Conservation (phyloP, 495 filamentous ascomycete species). For the Aspergillus sparsus region DNA sequence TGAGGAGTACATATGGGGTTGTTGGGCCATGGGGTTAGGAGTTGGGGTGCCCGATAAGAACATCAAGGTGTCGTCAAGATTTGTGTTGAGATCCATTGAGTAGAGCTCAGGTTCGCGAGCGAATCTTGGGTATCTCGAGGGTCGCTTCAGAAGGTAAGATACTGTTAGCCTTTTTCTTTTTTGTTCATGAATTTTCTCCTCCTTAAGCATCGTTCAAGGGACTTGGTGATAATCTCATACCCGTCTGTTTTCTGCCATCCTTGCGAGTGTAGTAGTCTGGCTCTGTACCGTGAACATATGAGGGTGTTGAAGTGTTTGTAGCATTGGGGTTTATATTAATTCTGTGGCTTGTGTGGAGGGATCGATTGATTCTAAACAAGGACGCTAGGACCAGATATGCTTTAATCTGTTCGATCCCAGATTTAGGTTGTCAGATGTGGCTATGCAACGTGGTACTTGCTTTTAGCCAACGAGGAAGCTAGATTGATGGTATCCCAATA, state of each 20-base stretch:
- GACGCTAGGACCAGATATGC: no score
- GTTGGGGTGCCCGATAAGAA: conserved; percentile 2
- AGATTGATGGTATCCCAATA: conserved; percentile 11
- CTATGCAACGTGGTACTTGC: conserved; percentile 25
- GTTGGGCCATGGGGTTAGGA: background rate
- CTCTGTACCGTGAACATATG: background rate
- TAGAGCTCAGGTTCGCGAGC: background rate
- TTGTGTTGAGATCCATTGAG: conserved; percentile 1
- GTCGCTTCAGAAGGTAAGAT: conserved; percentile 4
- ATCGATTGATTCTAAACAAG: background rate
- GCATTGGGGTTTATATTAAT: conserved; percentile 2
- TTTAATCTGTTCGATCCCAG: background rate
- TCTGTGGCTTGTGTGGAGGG: background rate
- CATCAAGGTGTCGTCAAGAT: conserved; percentile 4
- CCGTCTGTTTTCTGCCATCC: background rate
- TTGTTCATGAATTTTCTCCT: background rate
- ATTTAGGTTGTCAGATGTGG: conserved; percentile 27
- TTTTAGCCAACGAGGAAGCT: conserved; percentile 23
- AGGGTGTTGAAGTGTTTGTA: background rate
- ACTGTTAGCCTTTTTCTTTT: background rate
- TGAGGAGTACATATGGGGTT: conserved; percentile 8
- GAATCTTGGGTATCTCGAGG: background rate
- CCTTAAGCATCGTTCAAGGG: background rate
- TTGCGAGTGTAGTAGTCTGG: background rate
- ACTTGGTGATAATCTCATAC: background rate